These are phyloP conservation scores for Musa beccarii DNA, from an alignment of 176 grass and related monocot species.

Conservation along the genomic window DNA sequence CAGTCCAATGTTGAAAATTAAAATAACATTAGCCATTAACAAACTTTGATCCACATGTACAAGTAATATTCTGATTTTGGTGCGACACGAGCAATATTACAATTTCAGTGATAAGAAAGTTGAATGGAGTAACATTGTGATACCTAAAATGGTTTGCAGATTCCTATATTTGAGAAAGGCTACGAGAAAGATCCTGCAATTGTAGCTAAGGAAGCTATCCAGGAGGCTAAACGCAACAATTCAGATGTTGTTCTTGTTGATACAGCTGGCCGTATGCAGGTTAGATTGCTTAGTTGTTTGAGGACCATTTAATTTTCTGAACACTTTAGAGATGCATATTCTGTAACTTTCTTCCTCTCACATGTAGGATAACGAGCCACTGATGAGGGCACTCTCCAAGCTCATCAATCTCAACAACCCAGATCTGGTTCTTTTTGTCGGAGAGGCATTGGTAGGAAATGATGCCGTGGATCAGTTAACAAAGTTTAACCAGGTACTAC, in stretches of 20 bases:
- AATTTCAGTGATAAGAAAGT: neutral
- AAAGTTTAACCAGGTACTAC: constrained; percentile 74
- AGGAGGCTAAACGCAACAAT: constrained; percentile 65
- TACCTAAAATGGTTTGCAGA: constrained; percentile 26
- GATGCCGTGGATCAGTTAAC: constrained; percentile 90
- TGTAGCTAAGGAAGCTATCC: constrained; percentile 86
- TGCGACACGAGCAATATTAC: too few species aligned
- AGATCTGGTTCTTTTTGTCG: constrained; percentile 89
- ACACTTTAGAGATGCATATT: neutral
- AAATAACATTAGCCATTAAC: neutral
- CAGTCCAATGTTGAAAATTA: neutral
- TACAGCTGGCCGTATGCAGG: constrained; percentile 95
- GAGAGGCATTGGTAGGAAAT: constrained; percentile 88
- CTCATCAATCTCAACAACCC: constrained; percentile 92
- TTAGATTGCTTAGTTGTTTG: constrained; percentile 10
- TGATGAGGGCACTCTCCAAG: constrained; percentile 95
- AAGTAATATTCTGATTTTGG: neutral
- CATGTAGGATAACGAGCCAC: constrained; percentile 84
- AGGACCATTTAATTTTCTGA: neutral
- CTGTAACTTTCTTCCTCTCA: neutral
- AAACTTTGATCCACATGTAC: neutral
- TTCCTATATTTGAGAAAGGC: constrained; percentile 94
- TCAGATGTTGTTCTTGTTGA: constrained; percentile 93
- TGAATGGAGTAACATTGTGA: neutral
- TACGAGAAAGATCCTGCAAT: constrained; percentile 94